phyloP scores from a whole-genome alignment of 2,329 filamentous ascomycete genomes.

The Conoideocrella luteorostrata region DNA sequence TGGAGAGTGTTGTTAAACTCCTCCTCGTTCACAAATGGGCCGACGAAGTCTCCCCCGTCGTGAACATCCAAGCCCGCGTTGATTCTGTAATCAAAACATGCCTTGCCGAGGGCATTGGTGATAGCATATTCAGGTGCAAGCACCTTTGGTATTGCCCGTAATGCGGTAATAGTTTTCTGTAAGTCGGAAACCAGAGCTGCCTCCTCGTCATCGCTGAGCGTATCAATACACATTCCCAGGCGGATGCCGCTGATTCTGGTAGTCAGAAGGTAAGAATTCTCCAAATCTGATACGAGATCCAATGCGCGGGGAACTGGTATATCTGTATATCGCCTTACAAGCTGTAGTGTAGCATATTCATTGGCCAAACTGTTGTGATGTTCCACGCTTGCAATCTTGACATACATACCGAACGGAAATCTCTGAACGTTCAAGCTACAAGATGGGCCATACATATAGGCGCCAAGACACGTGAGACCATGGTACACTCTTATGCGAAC shows the following conservation, averaged over 20 bases:
- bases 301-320: conserved; percentile 4
- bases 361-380: conserved; percentile 2
- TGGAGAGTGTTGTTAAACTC: conserved; percentile 11
- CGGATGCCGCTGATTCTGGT: background rate
- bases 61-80: background rate
- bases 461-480: background rate
- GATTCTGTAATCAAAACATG: conserved; percentile 5
- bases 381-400: conserved; percentile 1
- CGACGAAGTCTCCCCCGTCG: conserved; percentile 5
- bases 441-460: conserved; percentile 10
- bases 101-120: background rate
- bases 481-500: conserved; percentile 2
- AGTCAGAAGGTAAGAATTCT: conserved; percentile 1
- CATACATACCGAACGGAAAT: conserved; percentile 15
- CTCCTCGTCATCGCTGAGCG: conserved; percentile 4
- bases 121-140: conserved; percentile 4
- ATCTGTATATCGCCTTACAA: conserved; percentile 5
- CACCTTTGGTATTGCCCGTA: conserved; percentile 5
- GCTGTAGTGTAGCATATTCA: conserved; percentile 4
- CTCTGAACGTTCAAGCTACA: conserved; percentile 12
- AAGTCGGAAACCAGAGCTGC: conserved; percentile 1
- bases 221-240: conserved; percentile 5
- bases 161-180: background rate
- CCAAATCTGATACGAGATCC: conserved; percentile 6
- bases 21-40: conserved; percentile 9